These are phyloP conservation scores for Cladophialophora bantiana DNA, from an alignment of 2,329 filamentous ascomycete genomes.

Conservation along the genomic window DNA sequence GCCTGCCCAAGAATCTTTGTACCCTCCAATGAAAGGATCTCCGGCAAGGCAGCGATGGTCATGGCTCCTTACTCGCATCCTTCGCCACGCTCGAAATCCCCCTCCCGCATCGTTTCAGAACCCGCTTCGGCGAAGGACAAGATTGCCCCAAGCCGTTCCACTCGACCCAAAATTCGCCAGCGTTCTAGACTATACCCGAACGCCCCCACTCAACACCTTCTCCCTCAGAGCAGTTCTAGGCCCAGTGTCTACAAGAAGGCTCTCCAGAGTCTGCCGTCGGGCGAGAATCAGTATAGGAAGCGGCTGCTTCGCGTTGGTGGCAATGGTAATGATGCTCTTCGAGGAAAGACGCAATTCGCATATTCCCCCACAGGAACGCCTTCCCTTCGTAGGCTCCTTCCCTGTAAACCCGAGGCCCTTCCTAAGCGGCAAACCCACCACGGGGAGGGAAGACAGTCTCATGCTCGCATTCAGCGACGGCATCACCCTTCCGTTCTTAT, in stretches of 20 bases:
- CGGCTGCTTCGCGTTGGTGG: slow-evolving; percentile 38
- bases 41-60: slow-evolving; percentile 34
- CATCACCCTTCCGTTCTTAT: slow-evolving; percentile 35
- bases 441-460: slow-evolving; percentile 37
- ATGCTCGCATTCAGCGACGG: slow-evolving; percentile 41
- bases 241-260: slow-evolving; percentile 22
- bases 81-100: slow-evolving; percentile 33
- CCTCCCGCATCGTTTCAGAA: slow-evolving; percentile 38
- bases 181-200: slow-evolving; percentile 32
- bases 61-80: slow-evolving; percentile 36
- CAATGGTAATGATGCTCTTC: slow-evolving; percentile 38
- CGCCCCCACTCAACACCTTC: slow-evolving; percentile 35
- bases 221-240: slow-evolving; percentile 25
- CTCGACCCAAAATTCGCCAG: slow-evolving; percentile 28
- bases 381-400: slow-evolving; percentile 39
- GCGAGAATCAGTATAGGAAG: slow-evolving; percentile 36
- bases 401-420: slow-evolving; percentile 39
- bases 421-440: slow-evolving; percentile 26
- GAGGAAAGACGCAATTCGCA: slow-evolving; percentile 35
- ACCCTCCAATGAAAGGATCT: slow-evolving; percentile 32
- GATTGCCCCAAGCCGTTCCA: slow-evolving; percentile 11
- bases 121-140: slow-evolving; percentile 28
- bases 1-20: slow-evolving; percentile 38
- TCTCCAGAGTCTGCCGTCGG: slow-evolving; percentile 34
- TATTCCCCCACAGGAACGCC: slow-evolving; percentile 24